These are phyloP conservation scores for Begonia loranthoides DNA, from an alignment of 306 rosid genomes.

Conservation along the genomic window DNA sequence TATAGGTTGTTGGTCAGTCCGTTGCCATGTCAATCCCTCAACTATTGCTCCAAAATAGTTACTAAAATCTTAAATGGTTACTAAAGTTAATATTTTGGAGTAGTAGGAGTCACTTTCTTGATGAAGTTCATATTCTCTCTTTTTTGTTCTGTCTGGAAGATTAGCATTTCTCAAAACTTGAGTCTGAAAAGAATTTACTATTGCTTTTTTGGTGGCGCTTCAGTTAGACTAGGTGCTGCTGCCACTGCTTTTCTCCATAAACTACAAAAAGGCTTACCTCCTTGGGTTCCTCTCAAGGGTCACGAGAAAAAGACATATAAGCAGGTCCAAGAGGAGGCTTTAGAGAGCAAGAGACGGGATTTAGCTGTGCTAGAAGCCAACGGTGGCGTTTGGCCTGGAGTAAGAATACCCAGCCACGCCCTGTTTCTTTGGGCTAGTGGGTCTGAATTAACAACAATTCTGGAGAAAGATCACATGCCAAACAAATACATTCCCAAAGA, in stretches of 20 bases:
- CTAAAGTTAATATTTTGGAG: too few relatives aligned
- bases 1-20: too few relatives aligned
- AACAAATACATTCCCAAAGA: slow-evolving; percentile 76
- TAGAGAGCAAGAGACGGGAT: slow-evolving; percentile 85
- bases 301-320: slow-evolving; percentile 62
- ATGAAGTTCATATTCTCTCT: too few relatives aligned
- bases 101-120: too few relatives aligned
- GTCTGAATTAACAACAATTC: slow-evolving; percentile 55
- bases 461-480: slow-evolving; percentile 96
- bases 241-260: slow-evolving; percentile 84
- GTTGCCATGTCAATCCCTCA: too few relatives aligned
- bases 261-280: slow-evolving; percentile 80
- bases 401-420: slow-evolving; percentile 79
- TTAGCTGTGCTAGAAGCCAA: slow-evolving; percentile 87
- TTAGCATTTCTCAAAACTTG: neutral
- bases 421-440: slow-evolving; percentile 98
- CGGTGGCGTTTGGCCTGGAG: slow-evolving; percentile 89
- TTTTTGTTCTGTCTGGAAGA: too few relatives aligned
- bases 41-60: too few relatives aligned
- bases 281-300: slow-evolving; percentile 96
- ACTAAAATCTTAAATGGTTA: too few relatives aligned
- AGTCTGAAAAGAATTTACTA: slow-evolving; percentile 15
- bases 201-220: slow-evolving; percentile 18
- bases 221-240: slow-evolving; percentile 68
- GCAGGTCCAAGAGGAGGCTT: slow-evolving; percentile 87